phyloP scores from a whole-genome alignment of 2,329 filamentous ascomycete species.

The Lasiodiplodia hormozganensis region DNA sequence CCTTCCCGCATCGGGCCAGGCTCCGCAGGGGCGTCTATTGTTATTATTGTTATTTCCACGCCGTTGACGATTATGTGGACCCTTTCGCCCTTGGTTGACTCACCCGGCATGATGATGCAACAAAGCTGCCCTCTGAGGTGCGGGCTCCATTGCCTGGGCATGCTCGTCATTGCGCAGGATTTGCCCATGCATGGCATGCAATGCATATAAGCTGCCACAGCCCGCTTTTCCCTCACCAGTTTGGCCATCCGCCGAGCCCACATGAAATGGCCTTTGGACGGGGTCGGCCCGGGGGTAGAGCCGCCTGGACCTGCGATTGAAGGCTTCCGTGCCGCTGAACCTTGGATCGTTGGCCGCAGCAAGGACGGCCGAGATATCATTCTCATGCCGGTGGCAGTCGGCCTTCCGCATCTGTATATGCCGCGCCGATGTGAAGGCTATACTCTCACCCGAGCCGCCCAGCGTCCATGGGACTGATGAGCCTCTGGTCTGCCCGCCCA shows the following conservation, averaged over 20 bases:
- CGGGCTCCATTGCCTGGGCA: not conserved
- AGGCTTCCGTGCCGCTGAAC: conserved; percentile 12
- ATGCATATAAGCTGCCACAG: conserved; percentile 29
- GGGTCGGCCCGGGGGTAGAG: conserved; percentile 11
- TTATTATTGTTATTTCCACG: not conserved
- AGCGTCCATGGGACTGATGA: not conserved
- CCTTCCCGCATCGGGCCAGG: conserved; percentile 4
- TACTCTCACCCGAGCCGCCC: not conserved
- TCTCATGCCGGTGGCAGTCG: conserved; percentile 44
- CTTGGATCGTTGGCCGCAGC: not conserved
- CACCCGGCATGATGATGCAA: conserved; percentile 17
- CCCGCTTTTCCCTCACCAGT: conserved; percentile 25
- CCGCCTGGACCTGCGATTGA: conserved; percentile 16
- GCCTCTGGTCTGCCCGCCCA: not conserved
- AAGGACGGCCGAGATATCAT: conserved; percentile 36
- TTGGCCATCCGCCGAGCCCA: conserved; percentile 19
- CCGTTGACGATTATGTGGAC: conserved; percentile 17
- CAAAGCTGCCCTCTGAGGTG: not conserved
- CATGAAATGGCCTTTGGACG: conserved; percentile 16
- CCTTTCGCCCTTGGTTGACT: conserved; percentile 17
- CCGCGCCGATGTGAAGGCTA: conserved; percentile 48
- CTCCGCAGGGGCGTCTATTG: not conserved
- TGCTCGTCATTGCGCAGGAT: conserved; percentile 23
- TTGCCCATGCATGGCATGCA: conserved; percentile 26
- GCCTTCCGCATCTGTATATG: conserved; percentile 32